Evolutionary conservation across 78 protist genomes (phyloP).

Genomic region (Carpediemonas membranifera): DNA sequence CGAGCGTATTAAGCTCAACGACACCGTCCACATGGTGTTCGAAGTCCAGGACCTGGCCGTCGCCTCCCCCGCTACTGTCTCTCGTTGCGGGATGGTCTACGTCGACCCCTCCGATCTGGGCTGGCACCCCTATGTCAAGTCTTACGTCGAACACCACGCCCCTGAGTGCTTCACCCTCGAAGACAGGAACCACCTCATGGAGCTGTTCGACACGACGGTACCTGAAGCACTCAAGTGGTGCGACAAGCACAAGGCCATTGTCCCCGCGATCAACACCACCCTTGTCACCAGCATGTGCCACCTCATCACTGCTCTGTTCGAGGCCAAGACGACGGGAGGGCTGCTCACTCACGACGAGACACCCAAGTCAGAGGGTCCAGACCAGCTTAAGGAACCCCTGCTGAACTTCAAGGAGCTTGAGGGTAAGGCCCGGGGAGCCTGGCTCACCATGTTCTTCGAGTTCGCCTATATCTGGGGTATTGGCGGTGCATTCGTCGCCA

Average conservation of each 20-base stretch:
- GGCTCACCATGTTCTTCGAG: conserved; percentile 23
- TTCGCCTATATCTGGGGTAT: conserved; percentile 50
- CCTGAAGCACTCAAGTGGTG: conserved; percentile 3
- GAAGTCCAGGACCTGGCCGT: conserved; percentile 65
- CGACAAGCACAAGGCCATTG: too few relatives aligned
- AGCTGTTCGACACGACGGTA: background rate
- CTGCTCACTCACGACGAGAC: too few relatives aligned
- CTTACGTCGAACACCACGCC: conserved; percentile 34
- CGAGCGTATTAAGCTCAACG: conserved; percentile 63
- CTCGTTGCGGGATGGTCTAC: conserved; percentile 78
- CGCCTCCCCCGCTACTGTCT: conserved; percentile 82
- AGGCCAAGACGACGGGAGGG: too few relatives aligned
- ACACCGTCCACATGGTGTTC: conserved; percentile 48
- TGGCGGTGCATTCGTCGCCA: conserved; percentile 42
- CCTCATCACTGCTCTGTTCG: too few relatives aligned
- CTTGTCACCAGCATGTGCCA: too few relatives aligned
- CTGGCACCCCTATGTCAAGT: conserved; percentile 35
- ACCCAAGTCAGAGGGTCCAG: too few relatives aligned
- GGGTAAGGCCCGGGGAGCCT: too few relatives aligned
- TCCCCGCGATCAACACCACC: too few relatives aligned
- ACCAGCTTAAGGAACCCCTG: background rate
- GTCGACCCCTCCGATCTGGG: conserved; percentile 37
- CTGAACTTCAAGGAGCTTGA: background rate
- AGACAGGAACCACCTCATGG: background rate
- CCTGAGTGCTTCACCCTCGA: background rate